Conservation (phyloP, 352 stramenopile genomes). For the Paralagenidium karlingii region DNA sequence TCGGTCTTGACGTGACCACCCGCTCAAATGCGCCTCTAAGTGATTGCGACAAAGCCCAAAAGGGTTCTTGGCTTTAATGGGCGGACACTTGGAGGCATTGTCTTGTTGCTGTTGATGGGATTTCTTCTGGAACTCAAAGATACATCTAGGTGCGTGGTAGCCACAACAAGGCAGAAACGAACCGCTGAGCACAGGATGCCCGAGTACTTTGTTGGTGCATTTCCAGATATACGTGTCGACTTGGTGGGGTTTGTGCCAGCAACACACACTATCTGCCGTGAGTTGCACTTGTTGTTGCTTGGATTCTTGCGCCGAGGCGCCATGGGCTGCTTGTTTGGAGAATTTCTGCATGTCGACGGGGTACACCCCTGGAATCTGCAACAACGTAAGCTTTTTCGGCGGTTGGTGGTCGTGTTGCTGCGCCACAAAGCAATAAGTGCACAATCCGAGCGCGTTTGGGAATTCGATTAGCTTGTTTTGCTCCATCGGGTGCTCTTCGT, state of each 20-base stretch:
- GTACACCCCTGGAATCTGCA: too few species aligned
- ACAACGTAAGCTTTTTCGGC: too few species aligned
- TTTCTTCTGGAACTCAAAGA: constrained; percentile 34
- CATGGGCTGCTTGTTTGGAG: constrained; percentile 1
- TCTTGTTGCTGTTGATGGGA: too few species aligned
- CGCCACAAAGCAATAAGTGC: constrained; percentile 32
- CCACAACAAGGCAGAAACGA: constrained; percentile 53
- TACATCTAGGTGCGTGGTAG: constrained; percentile 43
- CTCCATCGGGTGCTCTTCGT: constrained; percentile 29
- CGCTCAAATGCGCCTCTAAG: constrained; percentile 42
- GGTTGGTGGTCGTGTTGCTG: constrained; percentile 19
- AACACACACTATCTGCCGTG: constrained; percentile 19
- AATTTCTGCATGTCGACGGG: constrained; percentile 34
- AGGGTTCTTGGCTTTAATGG: constrained; percentile 34
- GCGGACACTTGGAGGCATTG: constrained; percentile 27
- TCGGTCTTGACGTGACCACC: constrained; percentile 31
- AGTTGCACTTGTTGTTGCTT: constrained; percentile 2
- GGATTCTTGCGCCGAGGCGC: not conserved
- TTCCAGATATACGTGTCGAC: constrained; percentile 37
- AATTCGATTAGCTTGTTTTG: constrained; percentile 32
- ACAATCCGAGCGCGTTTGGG: constrained; percentile 40
- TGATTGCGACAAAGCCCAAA: constrained; percentile 68
- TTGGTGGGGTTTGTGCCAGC: constrained; percentile 47
- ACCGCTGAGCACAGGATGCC: constrained; percentile 32
- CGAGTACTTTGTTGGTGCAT: constrained; percentile 41